Evolutionary conservation across 371 early-diverging fungal species (phyloP), one percentile per base, ranked within the genome.

Genomic region (Parasitella parasitica): DNA sequence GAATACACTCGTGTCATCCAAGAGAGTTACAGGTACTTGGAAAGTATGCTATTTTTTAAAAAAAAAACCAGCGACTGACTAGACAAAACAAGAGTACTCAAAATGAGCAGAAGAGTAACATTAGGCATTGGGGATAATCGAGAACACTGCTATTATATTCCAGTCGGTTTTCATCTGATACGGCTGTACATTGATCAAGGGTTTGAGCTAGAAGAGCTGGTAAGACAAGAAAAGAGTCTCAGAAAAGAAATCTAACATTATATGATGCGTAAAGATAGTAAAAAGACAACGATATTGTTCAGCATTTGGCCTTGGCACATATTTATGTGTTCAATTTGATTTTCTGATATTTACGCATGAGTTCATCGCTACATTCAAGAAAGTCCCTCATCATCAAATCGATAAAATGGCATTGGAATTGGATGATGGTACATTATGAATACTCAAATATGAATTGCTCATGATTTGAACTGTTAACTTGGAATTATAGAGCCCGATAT

Each of bases 341-440:
- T 95, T 96, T 59, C 72, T 96, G 61, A 90, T 93, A 67, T 94
- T 96, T 63, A 94, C 95, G 1, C 96, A 96, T 71, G 96, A 96
- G 70, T 95, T 92, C 50, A 88, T 96, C 61, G 89, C 88, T 4
- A 91, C 94, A 0, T 78, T 96, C 34, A 86, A 88, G 27, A 95
- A 96, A 63, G 75, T 89, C 4, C 87, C 90, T 12, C 68, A 71
- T 37, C 70, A 79, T 12, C 63, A 76, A 12, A 67, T 83, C 32
- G 83, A 89, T 28, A 70, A 64, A 8, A 88, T 91, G 88, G 56
- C 76, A 12, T 43, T 43, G 18, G 63, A 82, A 15, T 67, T 75
- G 28, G 70, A 81, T 75, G 27, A 38, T 32, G n/a, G 38, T 77
- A 56, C 36, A n/a, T 13, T 50, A 54, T 58, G 28, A 26, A 20